Conservation (phyloP, 2,329 filamentous ascomycete genomes). For the Hypoxylon sp. region DNA sequence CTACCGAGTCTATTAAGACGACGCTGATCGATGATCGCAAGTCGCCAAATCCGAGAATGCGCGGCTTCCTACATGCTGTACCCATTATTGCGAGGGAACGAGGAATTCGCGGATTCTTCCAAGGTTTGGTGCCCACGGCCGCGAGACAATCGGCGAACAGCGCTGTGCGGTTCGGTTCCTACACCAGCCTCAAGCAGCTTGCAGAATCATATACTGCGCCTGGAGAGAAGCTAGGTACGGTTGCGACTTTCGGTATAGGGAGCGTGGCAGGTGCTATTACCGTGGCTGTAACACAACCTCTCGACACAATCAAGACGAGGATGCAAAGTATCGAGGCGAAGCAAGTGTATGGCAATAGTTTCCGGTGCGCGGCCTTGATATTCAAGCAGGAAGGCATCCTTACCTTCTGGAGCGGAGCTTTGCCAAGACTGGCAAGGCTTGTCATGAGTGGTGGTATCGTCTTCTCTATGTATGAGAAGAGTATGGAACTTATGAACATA, state of each 20-base stretch:
- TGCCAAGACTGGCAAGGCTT: conserved; percentile 85
- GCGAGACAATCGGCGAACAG: conserved; percentile 95
- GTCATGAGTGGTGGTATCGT: conserved; percentile 96
- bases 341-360: conserved; percentile 85
- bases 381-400: conserved; percentile 89
- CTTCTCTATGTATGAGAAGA: conserved; percentile 98
- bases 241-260: conserved; percentile 92
- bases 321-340: conserved; percentile 97
- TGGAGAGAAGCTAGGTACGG: conserved; percentile 90
- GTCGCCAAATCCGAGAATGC: conserved; percentile 83
- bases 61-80: conserved; percentile 91
- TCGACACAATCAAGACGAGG: conserved; percentile 96
- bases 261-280: conserved; percentile 91
- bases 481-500: conserved; percentile 85
- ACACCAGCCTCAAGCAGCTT: conserved; percentile 90
- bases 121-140: conserved; percentile 95
- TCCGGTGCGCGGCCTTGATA: conserved; percentile 85
- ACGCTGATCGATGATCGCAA: conserved; percentile 98
- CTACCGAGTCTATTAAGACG: conserved; percentile 98
- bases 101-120: conserved; percentile 92
- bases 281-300: conserved; percentile 79
- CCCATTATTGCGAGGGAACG: conserved; percentile 89
- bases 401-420: conserved; percentile 93
- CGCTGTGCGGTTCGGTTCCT: conserved; percentile 89
- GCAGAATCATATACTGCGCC: conserved; percentile 93